These are phyloP conservation scores for Geranomyces michiganensis DNA, from an alignment of 192 early-diverging fungal genomes.

Conservation along the genomic window DNA sequence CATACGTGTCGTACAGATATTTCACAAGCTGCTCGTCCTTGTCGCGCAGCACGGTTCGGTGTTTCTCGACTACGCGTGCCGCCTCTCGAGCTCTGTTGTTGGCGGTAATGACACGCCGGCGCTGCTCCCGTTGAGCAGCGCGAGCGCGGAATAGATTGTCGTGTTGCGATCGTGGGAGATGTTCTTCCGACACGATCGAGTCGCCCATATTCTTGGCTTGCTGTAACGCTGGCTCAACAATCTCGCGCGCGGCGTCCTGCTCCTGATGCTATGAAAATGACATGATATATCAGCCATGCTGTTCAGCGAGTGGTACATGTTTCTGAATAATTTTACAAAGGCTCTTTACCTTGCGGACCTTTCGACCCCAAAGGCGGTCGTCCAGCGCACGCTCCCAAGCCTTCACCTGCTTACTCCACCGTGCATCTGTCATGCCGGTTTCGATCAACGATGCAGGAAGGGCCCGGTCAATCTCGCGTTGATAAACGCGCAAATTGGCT, in stretches of 20 bases:
- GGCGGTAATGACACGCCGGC: conserved; percentile 18
- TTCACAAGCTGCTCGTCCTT: conserved; percentile 20
- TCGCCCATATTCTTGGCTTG: not conserved
- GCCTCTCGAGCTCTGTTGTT: conserved; percentile 1
- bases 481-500: not conserved
- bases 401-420: conserved; percentile 15
- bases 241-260: not conserved
- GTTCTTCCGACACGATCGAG: not conserved
- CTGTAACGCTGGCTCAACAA: not conserved
- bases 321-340: too few relatives aligned
- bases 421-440: not conserved
- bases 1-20: conserved; percentile 19
- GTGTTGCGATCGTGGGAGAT: not conserved
- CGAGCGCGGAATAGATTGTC: not conserved
- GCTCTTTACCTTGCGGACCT: not conserved
- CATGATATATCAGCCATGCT: too few relatives aligned
- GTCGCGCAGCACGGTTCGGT: not conserved
- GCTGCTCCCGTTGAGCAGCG: conserved; percentile 7
- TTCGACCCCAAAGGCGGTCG: conserved; percentile 29
- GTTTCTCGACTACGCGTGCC: not conserved
- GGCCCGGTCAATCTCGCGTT: not conserved
- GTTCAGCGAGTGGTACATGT: too few relatives aligned
- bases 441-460: not conserved
- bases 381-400: conserved; percentile 24
- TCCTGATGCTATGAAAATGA: too few relatives aligned